Evolutionary conservation across 2,329 filamentous ascomycete species (phyloP).

Genomic region (Metarhizium robertsii): DNA sequence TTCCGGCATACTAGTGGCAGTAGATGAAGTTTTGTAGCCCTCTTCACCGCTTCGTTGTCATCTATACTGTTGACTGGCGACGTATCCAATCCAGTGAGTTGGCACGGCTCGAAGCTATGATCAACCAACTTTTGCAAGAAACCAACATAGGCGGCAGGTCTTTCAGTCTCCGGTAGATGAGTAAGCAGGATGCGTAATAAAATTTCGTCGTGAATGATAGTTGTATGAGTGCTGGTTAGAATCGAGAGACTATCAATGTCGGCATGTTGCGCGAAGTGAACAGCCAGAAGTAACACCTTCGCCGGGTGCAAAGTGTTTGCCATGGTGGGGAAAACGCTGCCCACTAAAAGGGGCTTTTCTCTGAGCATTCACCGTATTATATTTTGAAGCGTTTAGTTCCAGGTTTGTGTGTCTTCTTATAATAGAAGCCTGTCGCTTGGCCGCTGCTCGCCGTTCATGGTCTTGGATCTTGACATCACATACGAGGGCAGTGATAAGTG

Average conservation of each 20-base stretch:
- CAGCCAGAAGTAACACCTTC: slow-evolving; percentile 64
- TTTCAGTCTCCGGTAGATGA: slow-evolving; percentile 63
- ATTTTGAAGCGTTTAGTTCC: not conserved
- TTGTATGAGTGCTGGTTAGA: slow-evolving; percentile 46
- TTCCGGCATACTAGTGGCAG: slow-evolving; percentile 44
- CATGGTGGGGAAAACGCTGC: not conserved
- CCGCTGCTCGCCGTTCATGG: not conserved
- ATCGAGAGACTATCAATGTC: slow-evolving; percentile 54
- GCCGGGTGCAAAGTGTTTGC: slow-evolving; percentile 44
- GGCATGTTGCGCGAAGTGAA: slow-evolving; percentile 56
- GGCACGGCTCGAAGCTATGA: not conserved
- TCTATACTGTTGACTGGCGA: slow-evolving; percentile 47
- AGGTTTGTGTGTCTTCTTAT: not conserved
- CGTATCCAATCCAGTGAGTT: slow-evolving; percentile 38
- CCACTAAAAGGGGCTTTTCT: not conserved
- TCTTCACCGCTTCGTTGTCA: slow-evolving; percentile 55
- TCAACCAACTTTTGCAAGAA: slow-evolving; percentile 46
- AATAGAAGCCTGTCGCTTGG: not conserved
- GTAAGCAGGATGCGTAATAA: slow-evolving; percentile 66
- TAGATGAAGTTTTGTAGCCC: slow-evolving; percentile 53
- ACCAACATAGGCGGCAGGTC: slow-evolving; percentile 51
- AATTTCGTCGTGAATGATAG: slow-evolving; percentile 53
- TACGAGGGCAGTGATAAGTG: not conserved
- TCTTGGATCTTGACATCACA: not conserved
- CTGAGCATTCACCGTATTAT: not conserved